A percentile compares a stretch with the other conserved stretches of the same genome.
Evolutionary conservation across 2,329 filamentous ascomycete species (phyloP).

Genomic region (Clonostachys solani): DNA sequence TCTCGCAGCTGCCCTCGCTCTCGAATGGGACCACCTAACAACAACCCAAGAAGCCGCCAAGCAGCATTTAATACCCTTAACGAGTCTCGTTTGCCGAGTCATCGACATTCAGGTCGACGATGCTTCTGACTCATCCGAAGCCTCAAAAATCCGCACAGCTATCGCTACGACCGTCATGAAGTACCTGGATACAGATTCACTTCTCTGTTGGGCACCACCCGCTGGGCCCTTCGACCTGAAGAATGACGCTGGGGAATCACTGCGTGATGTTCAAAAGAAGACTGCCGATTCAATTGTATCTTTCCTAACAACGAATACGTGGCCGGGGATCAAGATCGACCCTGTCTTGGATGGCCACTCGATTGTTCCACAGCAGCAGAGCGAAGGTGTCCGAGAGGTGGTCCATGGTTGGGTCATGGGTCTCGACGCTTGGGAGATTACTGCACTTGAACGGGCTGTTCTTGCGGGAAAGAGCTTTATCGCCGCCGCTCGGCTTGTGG

Average conservation of each 20-base stretch:
- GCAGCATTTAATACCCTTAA: slow-evolving; percentile 86
- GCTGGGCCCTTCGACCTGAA: slow-evolving; percentile 40
- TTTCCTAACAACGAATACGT: slow-evolving; percentile 68
- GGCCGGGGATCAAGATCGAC: slow-evolving; percentile 75
- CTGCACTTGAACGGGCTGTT: slow-evolving; percentile 78
- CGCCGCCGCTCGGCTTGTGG: slow-evolving; percentile 69
- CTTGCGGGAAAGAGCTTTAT: slow-evolving; percentile 86
- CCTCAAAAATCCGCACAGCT: slow-evolving; percentile 53
- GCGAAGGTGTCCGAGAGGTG: slow-evolving; percentile 68
- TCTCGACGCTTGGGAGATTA: slow-evolving; percentile 75
- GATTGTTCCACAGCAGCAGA: slow-evolving; percentile 73
- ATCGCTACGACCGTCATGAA: slow-evolving; percentile 70
- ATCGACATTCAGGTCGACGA: slow-evolving; percentile 76
- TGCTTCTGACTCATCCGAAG: slow-evolving; percentile 12
- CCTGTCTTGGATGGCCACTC: slow-evolving; percentile 77
- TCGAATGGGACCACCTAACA: slow-evolving; percentile 88
- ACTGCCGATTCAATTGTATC: slow-evolving; percentile 67
- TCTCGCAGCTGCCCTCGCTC: slow-evolving; percentile 78
- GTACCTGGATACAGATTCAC: slow-evolving; percentile 87
- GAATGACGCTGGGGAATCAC: slow-evolving; percentile 47
- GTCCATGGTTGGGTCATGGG: slow-evolving; percentile 73
- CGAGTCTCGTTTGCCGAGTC: slow-evolving; percentile 77
- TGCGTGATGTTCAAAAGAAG: slow-evolving; percentile 69
- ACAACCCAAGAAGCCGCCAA: slow-evolving; percentile 80
- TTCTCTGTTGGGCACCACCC: slow-evolving; percentile 80